These are phyloP conservation scores for Stemphylium beticola DNA, from an alignment of 2,329 filamentous ascomycete species.

Conservation along the genomic window DNA sequence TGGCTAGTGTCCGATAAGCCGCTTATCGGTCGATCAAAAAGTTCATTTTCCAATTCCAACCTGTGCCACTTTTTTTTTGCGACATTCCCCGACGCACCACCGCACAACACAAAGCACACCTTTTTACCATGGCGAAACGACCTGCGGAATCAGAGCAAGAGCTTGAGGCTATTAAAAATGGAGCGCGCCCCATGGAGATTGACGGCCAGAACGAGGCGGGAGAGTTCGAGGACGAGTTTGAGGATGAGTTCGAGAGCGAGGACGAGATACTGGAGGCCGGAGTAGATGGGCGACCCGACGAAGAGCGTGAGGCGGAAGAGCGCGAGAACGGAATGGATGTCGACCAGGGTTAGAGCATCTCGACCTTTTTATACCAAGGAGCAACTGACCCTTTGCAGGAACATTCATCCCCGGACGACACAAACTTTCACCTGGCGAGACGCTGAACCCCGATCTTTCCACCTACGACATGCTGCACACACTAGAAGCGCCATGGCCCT, in stretches of 20 bases:
- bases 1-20: constrained; percentile 18
- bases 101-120: background rate
- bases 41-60: constrained; percentile 6
- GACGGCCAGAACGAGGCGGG: constrained; percentile 55
- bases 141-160: constrained; percentile 60
- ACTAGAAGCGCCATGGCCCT: constrained; percentile 94
- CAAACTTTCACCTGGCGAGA: constrained; percentile 89
- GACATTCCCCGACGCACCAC: constrained; percentile 4
- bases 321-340: constrained; percentile 54
- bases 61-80: constrained; percentile 7
- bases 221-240: constrained; percentile 95
- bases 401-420: constrained; percentile 96
- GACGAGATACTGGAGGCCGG: constrained; percentile 95
- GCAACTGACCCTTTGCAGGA: constrained; percentile 56
- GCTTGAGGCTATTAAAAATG: constrained; percentile 64
- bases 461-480: constrained; percentile 98
- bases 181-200: constrained; percentile 62
- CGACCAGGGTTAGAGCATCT: background rate
- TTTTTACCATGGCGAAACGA: constrained; percentile 64
- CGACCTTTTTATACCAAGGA: background rate
- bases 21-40: constrained; percentile 23
- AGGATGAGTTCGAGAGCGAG: constrained; percentile 87
- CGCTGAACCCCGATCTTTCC: constrained; percentile 86
- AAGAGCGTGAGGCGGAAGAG: constrained; percentile 90
- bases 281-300: constrained; percentile 89